These are phyloP conservation scores for Dendrobium officinale DNA, from an alignment of 106 monocot genomes.

Conservation along the genomic window DNA sequence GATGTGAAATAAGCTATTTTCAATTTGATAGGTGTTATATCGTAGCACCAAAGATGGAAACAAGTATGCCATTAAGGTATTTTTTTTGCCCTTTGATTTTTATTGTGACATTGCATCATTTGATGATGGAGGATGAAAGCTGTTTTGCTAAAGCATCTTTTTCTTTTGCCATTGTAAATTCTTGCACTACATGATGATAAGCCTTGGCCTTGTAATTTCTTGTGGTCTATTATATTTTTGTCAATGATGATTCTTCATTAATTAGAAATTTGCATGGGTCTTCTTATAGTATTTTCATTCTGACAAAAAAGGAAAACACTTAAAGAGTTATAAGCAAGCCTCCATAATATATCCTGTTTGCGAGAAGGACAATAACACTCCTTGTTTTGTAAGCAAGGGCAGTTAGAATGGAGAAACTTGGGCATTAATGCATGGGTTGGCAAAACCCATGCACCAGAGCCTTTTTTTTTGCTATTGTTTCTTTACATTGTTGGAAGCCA, in stretches of 20 bases:
- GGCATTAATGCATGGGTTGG: neutral
- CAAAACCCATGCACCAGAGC: neutral
- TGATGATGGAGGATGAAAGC: neutral
- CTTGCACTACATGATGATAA: neutral
- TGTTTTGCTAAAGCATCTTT: neutral
- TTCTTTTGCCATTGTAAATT: neutral
- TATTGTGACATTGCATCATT: neutral
- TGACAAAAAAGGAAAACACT: neutral
- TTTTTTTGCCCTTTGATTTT: neutral
- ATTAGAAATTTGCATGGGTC: neutral
- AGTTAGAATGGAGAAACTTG: neutral
- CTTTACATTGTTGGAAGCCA: neutral
- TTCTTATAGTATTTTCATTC: neutral
- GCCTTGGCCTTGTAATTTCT: neutral
- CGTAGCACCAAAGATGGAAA: slow-evolving; percentile 52
- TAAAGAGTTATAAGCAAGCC: neutral
- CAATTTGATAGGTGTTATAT: slow-evolving; percentile 48
- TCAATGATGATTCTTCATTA: neutral
- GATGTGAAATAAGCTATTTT: neutral
- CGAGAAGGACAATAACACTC: neutral
- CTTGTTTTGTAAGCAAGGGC: neutral
- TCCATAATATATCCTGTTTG: neutral
- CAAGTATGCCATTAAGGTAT: slow-evolving; percentile 76
- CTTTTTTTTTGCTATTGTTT: neutral
- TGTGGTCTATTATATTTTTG: neutral